A percentile compares a stretch with the other conserved stretches of the same genome.
Evolutionary conservation across 257 asterid species (phyloP).

Genomic region (Nemophila menziesii): DNA sequence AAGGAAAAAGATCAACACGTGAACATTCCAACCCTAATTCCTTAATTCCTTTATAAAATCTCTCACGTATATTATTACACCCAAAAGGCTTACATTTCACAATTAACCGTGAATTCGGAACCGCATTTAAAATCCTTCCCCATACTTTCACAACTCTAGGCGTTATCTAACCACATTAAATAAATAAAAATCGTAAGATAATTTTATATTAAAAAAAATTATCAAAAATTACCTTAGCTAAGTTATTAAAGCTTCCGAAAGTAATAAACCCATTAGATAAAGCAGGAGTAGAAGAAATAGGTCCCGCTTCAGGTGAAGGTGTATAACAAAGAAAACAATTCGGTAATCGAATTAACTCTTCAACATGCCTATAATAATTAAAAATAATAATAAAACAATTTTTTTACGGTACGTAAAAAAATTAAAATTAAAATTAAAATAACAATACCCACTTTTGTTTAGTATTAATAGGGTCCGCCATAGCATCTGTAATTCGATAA

Average conservation of each 20-base stretch:
- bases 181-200: conserved; percentile 3
- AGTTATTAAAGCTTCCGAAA: conserved; percentile 97
- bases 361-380: conserved; percentile 68
- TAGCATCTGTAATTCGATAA: conserved; percentile 85
- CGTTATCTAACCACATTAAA: conserved; percentile 81
- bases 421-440: too few species aligned
- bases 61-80: conserved; percentile 83
- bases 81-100: conserved; percentile 96
- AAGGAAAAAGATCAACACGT: conserved; percentile 95
- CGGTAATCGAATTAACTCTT: conserved; percentile 80
- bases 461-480: conserved; percentile 77
- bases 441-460: conserved; percentile 49
- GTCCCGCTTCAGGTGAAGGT: conserved; percentile 98
- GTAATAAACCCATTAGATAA: conserved; percentile 83
- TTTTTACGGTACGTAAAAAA: conserved; percentile 4
- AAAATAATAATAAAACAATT: background rate
- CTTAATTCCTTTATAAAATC: conserved; percentile 69
- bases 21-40: conserved; percentile 86
- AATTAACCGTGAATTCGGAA: conserved; percentile 90
- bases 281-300: conserved; percentile 76
- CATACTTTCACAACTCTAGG: conserved; percentile 95
- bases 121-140: conserved; percentile 88
- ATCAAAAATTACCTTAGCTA: conserved; percentile 69
- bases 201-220: background rate
- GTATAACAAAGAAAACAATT: conserved; percentile 87